Conservation (phyloP, 805 yeast genomes). For the Yamadazyma endophytica region DNA sequence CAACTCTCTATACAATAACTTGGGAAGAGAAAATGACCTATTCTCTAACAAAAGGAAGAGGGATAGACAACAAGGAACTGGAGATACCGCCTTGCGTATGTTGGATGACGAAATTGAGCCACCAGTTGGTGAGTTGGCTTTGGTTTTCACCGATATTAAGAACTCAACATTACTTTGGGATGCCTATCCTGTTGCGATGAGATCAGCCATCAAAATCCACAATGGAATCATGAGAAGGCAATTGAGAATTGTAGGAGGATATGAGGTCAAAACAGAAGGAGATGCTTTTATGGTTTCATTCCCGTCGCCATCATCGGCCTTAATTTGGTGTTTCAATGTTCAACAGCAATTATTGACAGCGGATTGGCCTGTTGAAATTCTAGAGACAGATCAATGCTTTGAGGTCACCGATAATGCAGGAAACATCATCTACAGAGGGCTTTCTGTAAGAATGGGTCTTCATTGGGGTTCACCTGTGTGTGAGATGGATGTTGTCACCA, state of each 20-base stretch:
- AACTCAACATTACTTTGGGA: constrained; percentile 95
- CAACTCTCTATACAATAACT: constrained; percentile 30
- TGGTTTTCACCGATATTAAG: constrained; percentile 96
- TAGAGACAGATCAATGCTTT: constrained; percentile 79
- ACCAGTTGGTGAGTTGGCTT: constrained; percentile 90
- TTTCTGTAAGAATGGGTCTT: constrained; percentile 95
- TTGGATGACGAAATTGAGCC: constrained; percentile 89
- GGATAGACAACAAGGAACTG: constrained; percentile 40
- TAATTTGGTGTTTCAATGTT: constrained; percentile 91
- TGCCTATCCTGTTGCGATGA: constrained; percentile 85
- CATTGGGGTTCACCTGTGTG: constrained; percentile 99
- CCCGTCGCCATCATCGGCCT: constrained; percentile 85
- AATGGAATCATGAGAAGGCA: constrained; percentile 93
- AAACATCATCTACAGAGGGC: constrained; percentile 70
- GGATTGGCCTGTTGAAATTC: constrained; percentile 94
- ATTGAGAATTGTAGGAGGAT: constrained; percentile 89
- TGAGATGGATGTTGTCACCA: constrained; percentile 89
- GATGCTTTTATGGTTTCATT: constrained; percentile 98
- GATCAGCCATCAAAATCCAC: constrained; percentile 93
- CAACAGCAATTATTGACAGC: constrained; percentile 77
- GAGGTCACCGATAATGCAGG: constrained; percentile 65
- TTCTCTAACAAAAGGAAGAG: constrained; percentile 35
- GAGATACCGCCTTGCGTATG: constrained; percentile 76
- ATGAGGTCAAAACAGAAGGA: constrained; percentile 98
- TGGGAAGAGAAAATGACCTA: constrained; percentile 33